These are phyloP conservation scores for Lonicera japonica DNA, from an alignment of 129 eudicot species.

Conservation along the genomic window DNA sequence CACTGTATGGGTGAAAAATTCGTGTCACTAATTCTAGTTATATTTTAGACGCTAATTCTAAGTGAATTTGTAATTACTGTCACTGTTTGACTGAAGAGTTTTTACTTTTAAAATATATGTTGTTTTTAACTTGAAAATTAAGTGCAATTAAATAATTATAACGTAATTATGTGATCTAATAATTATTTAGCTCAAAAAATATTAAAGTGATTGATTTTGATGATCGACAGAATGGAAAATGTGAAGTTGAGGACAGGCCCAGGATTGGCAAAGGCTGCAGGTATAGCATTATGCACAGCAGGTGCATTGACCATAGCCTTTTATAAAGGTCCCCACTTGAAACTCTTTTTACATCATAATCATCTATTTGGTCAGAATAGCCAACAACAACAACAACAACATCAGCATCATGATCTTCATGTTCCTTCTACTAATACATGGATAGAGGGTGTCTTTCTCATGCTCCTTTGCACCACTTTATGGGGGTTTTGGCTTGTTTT, in stretches of 20 bases:
- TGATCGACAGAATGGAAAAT: slow-evolving; percentile 41
- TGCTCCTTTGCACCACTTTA: slow-evolving; percentile 39
- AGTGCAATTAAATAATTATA: too few species aligned
- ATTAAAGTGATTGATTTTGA: too few species aligned
- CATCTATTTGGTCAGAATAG: slow-evolving; percentile 21
- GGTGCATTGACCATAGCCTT: slow-evolving; percentile 61
- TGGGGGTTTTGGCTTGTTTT: slow-evolving; percentile 70
- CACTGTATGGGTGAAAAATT: too few species aligned
- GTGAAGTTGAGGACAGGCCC: slow-evolving; percentile 39
- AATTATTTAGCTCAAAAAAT: too few species aligned
- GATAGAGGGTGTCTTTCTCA: slow-evolving; percentile 58
- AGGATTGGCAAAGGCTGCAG: slow-evolving; percentile 49
- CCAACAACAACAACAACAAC: not conserved
- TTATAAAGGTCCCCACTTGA: slow-evolving; percentile 49
- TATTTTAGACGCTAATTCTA: too few species aligned
- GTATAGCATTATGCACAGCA: slow-evolving; percentile 45
- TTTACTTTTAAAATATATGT: too few species aligned
- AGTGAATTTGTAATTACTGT: too few species aligned
- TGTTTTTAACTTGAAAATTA: too few species aligned
- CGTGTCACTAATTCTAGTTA: too few species aligned
- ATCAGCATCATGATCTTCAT: too few species aligned
- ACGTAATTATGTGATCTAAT: too few species aligned
- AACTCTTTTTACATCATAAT: slow-evolving; percentile 44
- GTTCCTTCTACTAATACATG: slow-evolving; percentile 31
- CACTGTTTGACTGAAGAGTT: too few species aligned